These are phyloP conservation scores for Magnusiomyces suaveolens DNA, from an alignment of 1,139 yeast species.

Conservation along the genomic window DNA sequence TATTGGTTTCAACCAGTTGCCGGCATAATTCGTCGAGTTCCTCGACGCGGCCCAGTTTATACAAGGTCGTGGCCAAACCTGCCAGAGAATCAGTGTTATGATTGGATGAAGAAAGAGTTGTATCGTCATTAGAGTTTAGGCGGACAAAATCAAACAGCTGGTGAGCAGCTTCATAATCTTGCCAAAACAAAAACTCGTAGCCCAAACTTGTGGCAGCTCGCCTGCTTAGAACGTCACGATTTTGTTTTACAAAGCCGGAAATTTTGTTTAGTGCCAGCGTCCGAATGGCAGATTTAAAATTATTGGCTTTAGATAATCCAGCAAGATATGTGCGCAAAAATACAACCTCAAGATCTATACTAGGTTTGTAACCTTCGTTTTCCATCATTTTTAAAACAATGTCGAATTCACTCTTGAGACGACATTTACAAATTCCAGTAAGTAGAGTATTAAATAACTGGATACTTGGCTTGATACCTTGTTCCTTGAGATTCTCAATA, in stretches of 20 bases:
- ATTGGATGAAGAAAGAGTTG: neutral
- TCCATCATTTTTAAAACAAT: constrained; percentile 10
- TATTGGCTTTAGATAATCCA: neutral
- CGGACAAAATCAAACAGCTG: constrained; percentile 9
- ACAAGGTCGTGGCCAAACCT: neutral
- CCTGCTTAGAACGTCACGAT: constrained; percentile 5
- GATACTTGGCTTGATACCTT: constrained; percentile 7
- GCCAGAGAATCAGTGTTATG: neutral
- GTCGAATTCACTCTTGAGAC: constrained; percentile 8
- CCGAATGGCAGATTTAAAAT: neutral
- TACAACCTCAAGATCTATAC: constrained; percentile 6
- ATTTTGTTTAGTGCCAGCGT: constrained; percentile 5
- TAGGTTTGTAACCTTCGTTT: constrained; percentile 10
- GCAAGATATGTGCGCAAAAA: constrained; percentile 9
- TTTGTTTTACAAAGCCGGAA: constrained; percentile 7
- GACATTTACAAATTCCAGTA: constrained; percentile 10
- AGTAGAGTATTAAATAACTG: constrained; percentile 9
- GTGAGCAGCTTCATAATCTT: constrained; percentile 10
- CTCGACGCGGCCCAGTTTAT: neutral
- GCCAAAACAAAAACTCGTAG: constrained; percentile 8
- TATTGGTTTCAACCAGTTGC: neutral
- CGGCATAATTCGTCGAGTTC: neutral
- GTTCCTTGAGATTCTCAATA: constrained; percentile 4
- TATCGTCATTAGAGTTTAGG: neutral
- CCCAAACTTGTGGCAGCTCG: constrained; percentile 9